These are phyloP conservation scores for Tetrastigma voinierianum DNA, from an alignment of 164 flowering plant genomes.

Conservation along the genomic window DNA sequence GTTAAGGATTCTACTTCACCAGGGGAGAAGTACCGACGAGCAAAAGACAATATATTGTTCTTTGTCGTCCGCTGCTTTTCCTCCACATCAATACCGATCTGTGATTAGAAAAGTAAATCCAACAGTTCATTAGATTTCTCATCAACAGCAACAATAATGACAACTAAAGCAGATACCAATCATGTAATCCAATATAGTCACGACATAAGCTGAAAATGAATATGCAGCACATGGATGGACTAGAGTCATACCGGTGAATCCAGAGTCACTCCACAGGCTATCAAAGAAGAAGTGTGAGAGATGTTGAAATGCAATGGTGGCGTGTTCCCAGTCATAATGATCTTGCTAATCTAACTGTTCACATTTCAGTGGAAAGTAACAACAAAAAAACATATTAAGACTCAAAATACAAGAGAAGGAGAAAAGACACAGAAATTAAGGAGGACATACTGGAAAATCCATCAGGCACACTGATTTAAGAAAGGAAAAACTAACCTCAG, in stretches of 20 bases:
- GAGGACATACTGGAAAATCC: too few relatives aligned
- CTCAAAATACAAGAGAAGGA: too few relatives aligned
- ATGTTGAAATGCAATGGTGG: constrained; percentile 80
- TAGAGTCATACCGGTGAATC: constrained; percentile 47
- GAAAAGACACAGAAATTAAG: too few relatives aligned
- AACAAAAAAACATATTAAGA: too few relatives aligned
- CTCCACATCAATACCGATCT: constrained; percentile 96
- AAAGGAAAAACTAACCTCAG: constrained; percentile 63
- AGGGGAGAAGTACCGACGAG: constrained; percentile 70
- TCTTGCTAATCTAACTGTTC: constrained; percentile 69
- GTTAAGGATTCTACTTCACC: constrained; percentile 56
- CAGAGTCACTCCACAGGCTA: constrained; percentile 95
- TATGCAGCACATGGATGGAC: constrained; percentile 7
- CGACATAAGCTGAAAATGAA: constrained; percentile 6
- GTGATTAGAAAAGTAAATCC: constrained; percentile 6
- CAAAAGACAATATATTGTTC: constrained; percentile 58
- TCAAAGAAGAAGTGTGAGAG: constrained; percentile 85
- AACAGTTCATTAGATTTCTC: not conserved
- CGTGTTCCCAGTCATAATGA: constrained; percentile 30
- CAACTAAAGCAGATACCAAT: not conserved
- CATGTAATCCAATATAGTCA: not conserved
- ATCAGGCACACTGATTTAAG: not conserved
- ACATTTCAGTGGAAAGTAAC: not conserved
- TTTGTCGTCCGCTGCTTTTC: constrained; percentile 66
- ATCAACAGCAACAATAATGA: not conserved